Conservation (phyloP, 1,284 basidiomycete species). For the Irpex sp. region DNA sequence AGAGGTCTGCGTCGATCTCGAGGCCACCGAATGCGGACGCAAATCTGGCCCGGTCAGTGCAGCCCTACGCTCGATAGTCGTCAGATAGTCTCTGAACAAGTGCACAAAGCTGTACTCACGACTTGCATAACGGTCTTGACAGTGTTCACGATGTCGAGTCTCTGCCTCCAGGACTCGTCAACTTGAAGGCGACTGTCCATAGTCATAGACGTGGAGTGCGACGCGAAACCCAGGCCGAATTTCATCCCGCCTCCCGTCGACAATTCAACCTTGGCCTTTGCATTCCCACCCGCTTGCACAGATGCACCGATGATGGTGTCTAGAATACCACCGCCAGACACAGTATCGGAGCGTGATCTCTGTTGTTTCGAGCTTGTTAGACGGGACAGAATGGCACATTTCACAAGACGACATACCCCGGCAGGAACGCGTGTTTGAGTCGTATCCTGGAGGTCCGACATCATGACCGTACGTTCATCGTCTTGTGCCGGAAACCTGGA, state of each 20-base stretch:
- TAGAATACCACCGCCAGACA: not conserved
- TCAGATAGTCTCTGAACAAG: not conserved
- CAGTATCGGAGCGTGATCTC: not conserved
- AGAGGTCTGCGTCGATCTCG: not conserved
- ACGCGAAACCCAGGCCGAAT: too few species aligned
- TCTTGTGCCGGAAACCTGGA: too few species aligned
- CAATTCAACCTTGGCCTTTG: not conserved
- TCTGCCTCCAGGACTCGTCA: not conserved
- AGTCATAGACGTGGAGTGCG: not conserved
- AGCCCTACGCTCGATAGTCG: not conserved
- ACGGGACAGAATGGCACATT: not conserved
- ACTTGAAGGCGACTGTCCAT: not conserved
- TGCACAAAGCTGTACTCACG: not conserved
- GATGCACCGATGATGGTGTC: not conserved
- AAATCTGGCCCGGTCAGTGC: not conserved
- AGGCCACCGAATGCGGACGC: not conserved
- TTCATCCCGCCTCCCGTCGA: not conserved
- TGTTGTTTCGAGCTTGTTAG: not conserved
- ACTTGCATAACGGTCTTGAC: not conserved
- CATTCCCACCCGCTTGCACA: not conserved
- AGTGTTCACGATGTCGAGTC: not conserved
- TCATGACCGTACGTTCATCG: too few species aligned
- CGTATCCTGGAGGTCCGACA: too few species aligned
- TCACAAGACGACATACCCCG: not conserved
- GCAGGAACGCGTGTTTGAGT: too few species aligned